Conservation (phyloP, 2,329 filamentous ascomycete genomes). For the Fusarium sp. region DNA sequence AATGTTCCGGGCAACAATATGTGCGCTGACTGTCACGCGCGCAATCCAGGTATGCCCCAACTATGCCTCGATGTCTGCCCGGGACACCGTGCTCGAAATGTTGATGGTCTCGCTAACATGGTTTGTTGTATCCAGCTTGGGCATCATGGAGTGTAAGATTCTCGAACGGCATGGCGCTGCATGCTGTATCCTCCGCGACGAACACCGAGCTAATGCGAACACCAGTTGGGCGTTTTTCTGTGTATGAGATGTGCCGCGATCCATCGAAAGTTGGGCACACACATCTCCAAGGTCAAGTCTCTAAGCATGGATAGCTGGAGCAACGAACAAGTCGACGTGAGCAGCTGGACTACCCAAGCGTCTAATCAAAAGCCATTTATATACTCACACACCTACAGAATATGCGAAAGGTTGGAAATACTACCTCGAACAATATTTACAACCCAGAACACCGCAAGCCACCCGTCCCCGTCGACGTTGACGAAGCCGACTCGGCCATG, state of each 20-base stretch:
- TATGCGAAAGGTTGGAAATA: slow-evolving; percentile 94
- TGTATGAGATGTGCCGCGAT: slow-evolving; percentile 97
- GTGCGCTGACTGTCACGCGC: slow-evolving; percentile 92
- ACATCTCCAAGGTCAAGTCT: slow-evolving; percentile 98
- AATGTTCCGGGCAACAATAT: slow-evolving; percentile 87
- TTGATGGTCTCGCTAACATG: slow-evolving; percentile 42
- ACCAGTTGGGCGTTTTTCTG: slow-evolving; percentile 90
- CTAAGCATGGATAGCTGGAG: slow-evolving; percentile 99
- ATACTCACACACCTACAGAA: slow-evolving; percentile 65
- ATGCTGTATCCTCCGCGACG: slow-evolving; percentile 6
- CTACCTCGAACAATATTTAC: slow-evolving; percentile 85
- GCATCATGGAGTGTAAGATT: slow-evolving; percentile 92
- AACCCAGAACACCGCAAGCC: slow-evolving; percentile 88
- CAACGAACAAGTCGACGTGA: slow-evolving; percentile 94
- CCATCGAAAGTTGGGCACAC: slow-evolving; percentile 96
- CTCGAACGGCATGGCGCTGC: not conserved
- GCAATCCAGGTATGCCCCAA: slow-evolving; percentile 82
- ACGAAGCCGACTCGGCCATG: slow-evolving; percentile 94
- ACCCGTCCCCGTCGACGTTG: slow-evolving; percentile 87
- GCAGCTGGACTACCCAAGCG: slow-evolving; percentile 43
- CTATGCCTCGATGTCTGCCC: slow-evolving; percentile 9
- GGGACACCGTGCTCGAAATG: not conserved
- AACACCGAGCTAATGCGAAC: slow-evolving; percentile 33
- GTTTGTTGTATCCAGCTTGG: slow-evolving; percentile 73
- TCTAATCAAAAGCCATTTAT: not conserved